These are phyloP conservation scores for Fusarium sp. DNA, from an alignment of 2,329 filamentous ascomycete genomes.

Conservation along the genomic window DNA sequence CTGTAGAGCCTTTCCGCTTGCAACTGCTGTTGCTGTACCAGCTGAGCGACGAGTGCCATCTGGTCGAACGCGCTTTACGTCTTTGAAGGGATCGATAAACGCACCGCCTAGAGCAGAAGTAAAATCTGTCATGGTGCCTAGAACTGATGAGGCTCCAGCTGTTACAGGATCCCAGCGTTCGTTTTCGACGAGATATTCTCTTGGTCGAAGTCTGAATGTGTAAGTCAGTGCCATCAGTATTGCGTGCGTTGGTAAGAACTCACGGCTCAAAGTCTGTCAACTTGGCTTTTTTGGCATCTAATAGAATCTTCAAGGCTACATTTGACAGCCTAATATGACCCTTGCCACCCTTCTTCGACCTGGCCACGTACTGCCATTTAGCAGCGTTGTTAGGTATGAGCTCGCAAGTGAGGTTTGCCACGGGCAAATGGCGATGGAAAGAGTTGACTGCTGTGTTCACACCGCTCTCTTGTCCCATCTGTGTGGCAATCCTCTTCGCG, in stretches of 20 bases:
- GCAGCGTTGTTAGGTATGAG: neutral
- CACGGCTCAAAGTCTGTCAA: neutral
- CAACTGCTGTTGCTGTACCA: neutral
- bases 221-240: neutral
- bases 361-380: neutral
- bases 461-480: constrained; percentile 1
- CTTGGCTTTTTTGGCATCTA: neutral
- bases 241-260: rapidly evolving
- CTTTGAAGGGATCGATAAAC: neutral
- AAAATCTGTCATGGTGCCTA: neutral
- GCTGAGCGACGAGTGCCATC: neutral
- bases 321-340: neutral
- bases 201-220: neutral
- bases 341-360: neutral
- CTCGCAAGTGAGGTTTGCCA: neutral
- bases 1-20: neutral
- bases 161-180: neutral
- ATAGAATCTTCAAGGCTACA: neutral
- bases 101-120: neutral
- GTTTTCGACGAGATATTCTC: neutral
- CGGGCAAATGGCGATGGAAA: constrained; percentile 2
- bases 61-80: neutral
- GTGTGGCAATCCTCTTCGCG: neutral
- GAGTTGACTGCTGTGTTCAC: neutral
- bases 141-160: rapidly evolving